phyloP scores from a whole-genome alignment of 2,329 filamentous ascomycete genomes.

The Bisporella sp. region DNA sequence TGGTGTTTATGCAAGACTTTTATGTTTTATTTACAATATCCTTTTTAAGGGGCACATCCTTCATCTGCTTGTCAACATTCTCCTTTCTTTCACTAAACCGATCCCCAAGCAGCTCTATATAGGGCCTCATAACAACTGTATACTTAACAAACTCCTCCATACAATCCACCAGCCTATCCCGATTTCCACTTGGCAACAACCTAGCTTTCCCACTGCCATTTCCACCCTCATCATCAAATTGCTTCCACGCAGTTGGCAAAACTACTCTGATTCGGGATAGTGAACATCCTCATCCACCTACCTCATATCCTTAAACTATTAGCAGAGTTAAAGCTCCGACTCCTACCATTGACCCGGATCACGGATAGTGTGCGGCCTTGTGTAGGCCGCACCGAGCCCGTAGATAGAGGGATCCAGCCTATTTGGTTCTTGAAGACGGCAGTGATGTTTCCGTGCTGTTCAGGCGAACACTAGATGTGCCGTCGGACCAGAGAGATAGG shows the following conservation, averaged over 20 bases:
- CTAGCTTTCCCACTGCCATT: slow-evolving; percentile 36
- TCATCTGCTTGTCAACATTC: slow-evolving; percentile 3
- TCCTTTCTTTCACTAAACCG: slow-evolving; percentile 50
- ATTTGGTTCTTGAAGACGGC: slow-evolving; percentile 65
- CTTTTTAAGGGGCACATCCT: not conserved
- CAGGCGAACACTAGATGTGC: slow-evolving; percentile 58
- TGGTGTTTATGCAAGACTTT: not conserved
- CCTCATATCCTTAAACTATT: slow-evolving; percentile 59
- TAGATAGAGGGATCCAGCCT: slow-evolving; percentile 60
- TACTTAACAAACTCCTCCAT: slow-evolving; percentile 69
- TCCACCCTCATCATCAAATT: slow-evolving; percentile 44
- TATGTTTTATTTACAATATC: not conserved
- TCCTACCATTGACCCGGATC: slow-evolving; percentile 56
- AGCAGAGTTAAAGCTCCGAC: slow-evolving; percentile 61
- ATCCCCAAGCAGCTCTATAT: slow-evolving; percentile 54
- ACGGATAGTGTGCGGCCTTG: slow-evolving; percentile 58
- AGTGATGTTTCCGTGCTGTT: slow-evolving; percentile 61
- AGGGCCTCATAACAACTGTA: slow-evolving; percentile 55
- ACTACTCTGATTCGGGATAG: slow-evolving; percentile 58
- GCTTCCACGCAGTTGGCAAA: slow-evolving; percentile 59
- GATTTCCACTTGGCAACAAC: slow-evolving; percentile 47
- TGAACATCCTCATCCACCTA: slow-evolving; percentile 65
- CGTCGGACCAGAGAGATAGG: slow-evolving; percentile 57
- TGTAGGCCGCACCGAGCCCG: slow-evolving; percentile 56
- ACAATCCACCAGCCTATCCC: slow-evolving; percentile 55